phyloP scores from a whole-genome alignment of 176 grass and related monocot genomes.

The Oryza punctata region DNA sequence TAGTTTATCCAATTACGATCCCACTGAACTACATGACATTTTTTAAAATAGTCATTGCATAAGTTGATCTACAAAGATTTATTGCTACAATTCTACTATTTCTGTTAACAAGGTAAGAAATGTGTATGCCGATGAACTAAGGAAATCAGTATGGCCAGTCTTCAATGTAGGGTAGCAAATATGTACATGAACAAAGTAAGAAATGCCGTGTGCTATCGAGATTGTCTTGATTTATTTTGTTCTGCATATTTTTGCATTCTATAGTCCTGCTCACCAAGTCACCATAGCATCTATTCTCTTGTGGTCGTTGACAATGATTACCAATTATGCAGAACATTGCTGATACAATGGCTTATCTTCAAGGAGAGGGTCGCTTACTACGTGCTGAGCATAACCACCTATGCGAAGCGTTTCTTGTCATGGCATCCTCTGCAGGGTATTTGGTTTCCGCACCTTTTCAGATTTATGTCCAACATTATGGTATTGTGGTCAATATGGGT shows the following conservation, averaged over 20 bases:
- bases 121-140: background rate
- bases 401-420: constrained; percentile 97
- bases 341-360: constrained; percentile 94
- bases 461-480: background rate
- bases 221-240: constrained; percentile 14
- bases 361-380: constrained; percentile 78
- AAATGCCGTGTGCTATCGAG: constrained; percentile 27
- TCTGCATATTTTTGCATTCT: constrained; percentile 4
- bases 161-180: constrained; percentile 14
- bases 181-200: background rate
- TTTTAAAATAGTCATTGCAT: background rate
- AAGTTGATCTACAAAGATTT: background rate
- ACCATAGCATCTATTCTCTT: constrained; percentile 13
- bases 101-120: constrained; percentile 17
- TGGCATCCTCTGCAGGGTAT: constrained; percentile 93
- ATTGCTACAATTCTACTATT: background rate
- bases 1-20: background rate
- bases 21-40: background rate
- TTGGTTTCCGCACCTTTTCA: constrained; percentile 28
- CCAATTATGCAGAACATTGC: constrained; percentile 72
- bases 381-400: constrained; percentile 96
- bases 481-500: constrained; percentile 16
- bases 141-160: background rate
- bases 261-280: background rate
- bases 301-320: constrained; percentile 31